Evolutionary conservation across 2,329 filamentous ascomycete genomes (phyloP).

Genomic region (Cryphonectria carpinicola): DNA sequence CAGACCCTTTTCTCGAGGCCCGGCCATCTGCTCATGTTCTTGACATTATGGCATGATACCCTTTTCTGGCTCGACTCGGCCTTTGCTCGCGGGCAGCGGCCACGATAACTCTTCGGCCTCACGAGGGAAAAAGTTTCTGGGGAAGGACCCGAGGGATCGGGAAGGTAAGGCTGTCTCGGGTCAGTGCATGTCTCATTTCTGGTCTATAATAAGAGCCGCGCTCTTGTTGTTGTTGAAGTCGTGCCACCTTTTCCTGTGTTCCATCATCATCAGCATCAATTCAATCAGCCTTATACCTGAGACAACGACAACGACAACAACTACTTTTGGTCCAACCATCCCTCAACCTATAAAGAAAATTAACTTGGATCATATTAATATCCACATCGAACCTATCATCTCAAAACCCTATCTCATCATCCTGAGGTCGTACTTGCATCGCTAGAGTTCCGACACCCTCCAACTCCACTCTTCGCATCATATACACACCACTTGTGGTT

Average conservation of each 20-base stretch:
- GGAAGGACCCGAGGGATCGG: conserved; percentile 19
- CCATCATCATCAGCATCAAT: conserved; percentile 24
- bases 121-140: conserved; percentile 18
- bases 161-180: conserved; percentile 24
- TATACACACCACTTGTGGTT: conserved; percentile 26
- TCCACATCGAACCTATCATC: conserved; percentile 10
- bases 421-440: conserved; percentile 16
- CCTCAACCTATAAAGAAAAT: conserved; percentile 4
- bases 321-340: conserved; percentile 15
- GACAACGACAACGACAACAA: conserved; percentile 9
- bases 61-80: conserved; percentile 1
- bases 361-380: neutral
- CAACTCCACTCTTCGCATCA: conserved; percentile 28
- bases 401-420: neutral
- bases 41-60: conserved; percentile 25
- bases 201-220: conserved; percentile 24
- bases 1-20: neutral
- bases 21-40: conserved; percentile 20
- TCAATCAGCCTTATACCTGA: conserved; percentile 12
- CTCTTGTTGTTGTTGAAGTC: conserved; percentile 20
- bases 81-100: conserved; percentile 9
- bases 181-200: conserved; percentile 14
- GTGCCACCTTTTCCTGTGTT: conserved; percentile 14
- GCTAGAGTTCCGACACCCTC: conserved; percentile 6
- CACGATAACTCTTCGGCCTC: conserved; percentile 27